Conservation (phyloP, 2,329 filamentous ascomycete genomes). For the Talaromyces sp. region DNA sequence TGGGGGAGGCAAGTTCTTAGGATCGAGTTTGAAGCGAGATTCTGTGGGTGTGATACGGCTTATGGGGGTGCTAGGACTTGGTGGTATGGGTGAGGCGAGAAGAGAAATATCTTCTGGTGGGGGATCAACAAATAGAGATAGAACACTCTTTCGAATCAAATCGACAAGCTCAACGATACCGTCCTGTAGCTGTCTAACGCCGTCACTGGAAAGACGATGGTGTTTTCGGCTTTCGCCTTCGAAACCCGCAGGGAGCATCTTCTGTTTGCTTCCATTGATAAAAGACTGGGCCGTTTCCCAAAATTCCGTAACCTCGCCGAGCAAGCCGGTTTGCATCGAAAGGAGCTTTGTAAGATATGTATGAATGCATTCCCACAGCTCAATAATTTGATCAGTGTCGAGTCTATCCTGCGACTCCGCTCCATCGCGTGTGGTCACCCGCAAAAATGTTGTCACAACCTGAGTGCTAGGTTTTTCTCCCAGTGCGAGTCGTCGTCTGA, state of each 20-base stretch:
- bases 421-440: slow-evolving; percentile 66
- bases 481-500: slow-evolving; percentile 74
- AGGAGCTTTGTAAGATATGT: slow-evolving; percentile 71
- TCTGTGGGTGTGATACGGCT: slow-evolving; percentile 57
- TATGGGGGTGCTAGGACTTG: slow-evolving; percentile 64
- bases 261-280: slow-evolving; percentile 79
- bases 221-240: slow-evolving; percentile 78
- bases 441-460: slow-evolving; percentile 70
- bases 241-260: slow-evolving; percentile 72
- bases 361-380: slow-evolving; percentile 88
- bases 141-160: slow-evolving; percentile 74
- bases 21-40: slow-evolving; percentile 75
- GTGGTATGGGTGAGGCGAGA: slow-evolving; percentile 75
- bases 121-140: slow-evolving; percentile 78
- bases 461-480: slow-evolving; percentile 68
- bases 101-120: slow-evolving; percentile 88
- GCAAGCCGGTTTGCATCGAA: slow-evolving; percentile 68
- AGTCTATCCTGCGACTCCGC: slow-evolving; percentile 61
- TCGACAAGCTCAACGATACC: slow-evolving; percentile 79
- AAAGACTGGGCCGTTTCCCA: slow-evolving; percentile 92
- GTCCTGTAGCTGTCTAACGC: slow-evolving; percentile 68
- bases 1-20: slow-evolving; percentile 69
- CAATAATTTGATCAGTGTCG: slow-evolving; percentile 77
- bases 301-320: slow-evolving; percentile 88
- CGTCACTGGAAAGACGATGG: slow-evolving; percentile 71